A percentile compares a stretch with the other conserved stretches of the same genome.
phyloP scores from a whole-genome alignment of 768 basidiomycete species.

The Leccinum imitatum region DNA sequence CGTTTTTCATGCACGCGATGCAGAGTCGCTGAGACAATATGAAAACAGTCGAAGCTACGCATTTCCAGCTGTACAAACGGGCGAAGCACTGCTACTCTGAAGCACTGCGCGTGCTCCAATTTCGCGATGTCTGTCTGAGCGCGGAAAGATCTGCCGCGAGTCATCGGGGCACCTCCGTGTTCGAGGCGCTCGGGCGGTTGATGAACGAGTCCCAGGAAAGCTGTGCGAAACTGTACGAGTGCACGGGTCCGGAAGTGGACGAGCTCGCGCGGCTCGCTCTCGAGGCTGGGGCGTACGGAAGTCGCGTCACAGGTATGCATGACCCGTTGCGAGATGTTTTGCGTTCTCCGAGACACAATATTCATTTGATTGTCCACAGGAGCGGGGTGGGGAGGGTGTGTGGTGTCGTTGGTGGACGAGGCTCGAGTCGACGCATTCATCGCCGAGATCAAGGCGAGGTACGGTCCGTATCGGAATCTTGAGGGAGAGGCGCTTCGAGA shows the following conservation, averaged over 20 bases:
- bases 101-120: slow-evolving; percentile 76
- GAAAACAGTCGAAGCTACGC: slow-evolving; percentile 60
- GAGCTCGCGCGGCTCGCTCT: slow-evolving; percentile 62
- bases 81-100: slow-evolving; percentile 81
- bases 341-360: background rate
- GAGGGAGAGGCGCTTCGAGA: slow-evolving; percentile 57
- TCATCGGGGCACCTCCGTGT: slow-evolving; percentile 27
- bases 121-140: slow-evolving; percentile 64
- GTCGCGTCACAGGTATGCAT: background rate
- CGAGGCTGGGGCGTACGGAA: slow-evolving; percentile 61
- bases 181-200: slow-evolving; percentile 58
- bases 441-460: slow-evolving; percentile 53
- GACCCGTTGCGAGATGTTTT: background rate
- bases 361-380: slow-evolving; percentile 40
- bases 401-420: slow-evolving; percentile 76
- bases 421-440: slow-evolving; percentile 64
- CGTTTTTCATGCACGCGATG: background rate
- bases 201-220: slow-evolving; percentile 81
- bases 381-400: slow-evolving; percentile 92
- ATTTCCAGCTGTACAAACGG: slow-evolving; percentile 83
- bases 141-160: slow-evolving; percentile 27
- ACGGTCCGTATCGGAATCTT: slow-evolving; percentile 62
- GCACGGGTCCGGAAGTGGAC: slow-evolving; percentile 79
- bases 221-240: slow-evolving; percentile 70
- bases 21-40: background rate